Evolutionary conservation across 192 early-diverging fungal species (phyloP).

Genomic region (Coemansia sp.): DNA sequence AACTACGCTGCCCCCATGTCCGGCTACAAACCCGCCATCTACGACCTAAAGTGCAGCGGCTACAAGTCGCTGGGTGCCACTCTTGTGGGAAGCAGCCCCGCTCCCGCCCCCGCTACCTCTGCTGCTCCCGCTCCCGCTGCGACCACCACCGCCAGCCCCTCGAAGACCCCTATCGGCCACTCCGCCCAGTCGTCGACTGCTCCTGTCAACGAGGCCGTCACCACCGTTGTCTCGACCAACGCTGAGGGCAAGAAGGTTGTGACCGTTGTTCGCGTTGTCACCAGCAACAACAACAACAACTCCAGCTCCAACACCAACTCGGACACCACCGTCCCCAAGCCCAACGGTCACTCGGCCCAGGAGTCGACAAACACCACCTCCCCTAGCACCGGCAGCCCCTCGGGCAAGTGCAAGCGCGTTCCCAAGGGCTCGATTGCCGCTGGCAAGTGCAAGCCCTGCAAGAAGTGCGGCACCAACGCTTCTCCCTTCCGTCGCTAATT

Average conservation of each 20-base stretch:
- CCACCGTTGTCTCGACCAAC: slow-evolving; percentile 5
- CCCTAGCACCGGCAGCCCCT: not conserved
- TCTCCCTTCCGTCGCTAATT: slow-evolving; percentile 41
- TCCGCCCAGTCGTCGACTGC: slow-evolving; percentile 1
- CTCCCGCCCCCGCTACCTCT: not conserved
- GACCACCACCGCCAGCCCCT: not conserved
- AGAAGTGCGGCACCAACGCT: slow-evolving; percentile 32
- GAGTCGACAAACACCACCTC: not conserved
- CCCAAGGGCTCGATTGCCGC: slow-evolving; percentile 56
- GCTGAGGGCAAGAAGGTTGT: not conserved
- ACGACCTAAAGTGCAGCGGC: slow-evolving; percentile 35
- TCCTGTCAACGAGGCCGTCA: not conserved
- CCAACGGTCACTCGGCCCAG: not conserved
- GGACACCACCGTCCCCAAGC: not conserved
- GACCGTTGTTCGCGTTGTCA: not conserved
- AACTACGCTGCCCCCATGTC: slow-evolving; percentile 45
- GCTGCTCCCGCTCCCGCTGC: not conserved
- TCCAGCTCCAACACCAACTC: not conserved
- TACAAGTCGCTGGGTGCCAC: slow-evolving; percentile 28
- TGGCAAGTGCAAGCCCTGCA: slow-evolving; percentile 58
- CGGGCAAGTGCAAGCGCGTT: slow-evolving; percentile 54
- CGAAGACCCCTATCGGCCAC: slow-evolving; percentile 14
- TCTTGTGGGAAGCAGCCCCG: not conserved
- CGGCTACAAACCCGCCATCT: slow-evolving; percentile 11
- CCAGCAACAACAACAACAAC: not conserved